Evolutionary conservation across 495 filamentous ascomycete species (phyloP).

Genomic region (Penicillium waksmanii): DNA sequence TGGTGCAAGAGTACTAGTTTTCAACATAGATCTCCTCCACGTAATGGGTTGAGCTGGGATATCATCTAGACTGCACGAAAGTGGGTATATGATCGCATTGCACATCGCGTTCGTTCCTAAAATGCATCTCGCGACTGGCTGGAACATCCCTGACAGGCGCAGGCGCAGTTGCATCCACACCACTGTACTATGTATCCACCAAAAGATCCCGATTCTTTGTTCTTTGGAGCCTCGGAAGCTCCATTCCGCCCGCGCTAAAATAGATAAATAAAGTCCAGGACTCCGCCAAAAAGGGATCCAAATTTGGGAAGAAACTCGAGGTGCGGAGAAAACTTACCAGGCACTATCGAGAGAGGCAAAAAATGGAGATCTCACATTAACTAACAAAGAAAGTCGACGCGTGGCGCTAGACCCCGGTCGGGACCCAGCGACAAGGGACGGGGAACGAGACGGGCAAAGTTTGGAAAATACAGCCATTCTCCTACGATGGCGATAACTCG

Average conservation of each 20-base stretch:
- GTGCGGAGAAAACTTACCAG: constrained; percentile 1
- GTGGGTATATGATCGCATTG: constrained; percentile 15
- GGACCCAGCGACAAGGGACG: constrained; percentile 2
- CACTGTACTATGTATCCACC: constrained; percentile 3
- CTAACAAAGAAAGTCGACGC: constrained; percentile 18
- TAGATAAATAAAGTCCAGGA: background rate
- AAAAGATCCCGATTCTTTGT: constrained; percentile 18
- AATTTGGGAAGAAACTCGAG: background rate
- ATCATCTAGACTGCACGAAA: constrained; percentile 1
- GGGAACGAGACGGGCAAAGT: background rate
- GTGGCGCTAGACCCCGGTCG: constrained; percentile 19
- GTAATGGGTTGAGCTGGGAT: background rate
- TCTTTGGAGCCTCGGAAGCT: constrained; percentile 7
- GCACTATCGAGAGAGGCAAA: background rate
- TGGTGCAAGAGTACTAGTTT: background rate
- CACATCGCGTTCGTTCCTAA: background rate
- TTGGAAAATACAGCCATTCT: constrained; percentile 14
- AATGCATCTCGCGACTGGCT: background rate
- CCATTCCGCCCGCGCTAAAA: constrained; percentile 10
- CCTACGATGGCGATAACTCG: constrained; percentile 4
- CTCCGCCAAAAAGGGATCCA: constrained; percentile 4
- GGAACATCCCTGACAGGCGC: constrained; percentile 4
- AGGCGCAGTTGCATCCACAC: background rate
- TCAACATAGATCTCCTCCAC: background rate
- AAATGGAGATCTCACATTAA: constrained; percentile 13